These are phyloP conservation scores for Neopestalotiopsis sp. DNA, from an alignment of 2,329 filamentous ascomycete genomes.

Conservation along the genomic window DNA sequence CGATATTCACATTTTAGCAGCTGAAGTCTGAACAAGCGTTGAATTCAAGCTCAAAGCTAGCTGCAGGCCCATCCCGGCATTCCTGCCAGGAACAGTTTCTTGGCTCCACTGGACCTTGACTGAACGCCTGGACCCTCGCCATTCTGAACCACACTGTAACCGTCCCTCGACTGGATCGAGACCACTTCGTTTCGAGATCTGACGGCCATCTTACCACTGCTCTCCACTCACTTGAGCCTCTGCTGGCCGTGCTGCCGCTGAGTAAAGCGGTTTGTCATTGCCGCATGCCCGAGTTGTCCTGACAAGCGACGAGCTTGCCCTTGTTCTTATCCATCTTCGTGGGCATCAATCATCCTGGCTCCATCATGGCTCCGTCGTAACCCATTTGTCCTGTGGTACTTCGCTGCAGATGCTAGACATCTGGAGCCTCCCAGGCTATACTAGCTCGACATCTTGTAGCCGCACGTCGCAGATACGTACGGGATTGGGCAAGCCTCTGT, in stretches of 20 bases:
- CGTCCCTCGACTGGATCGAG: constrained; percentile 19
- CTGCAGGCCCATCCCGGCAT: constrained; percentile 12
- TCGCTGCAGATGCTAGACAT: constrained; percentile 12
- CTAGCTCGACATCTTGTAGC: constrained; percentile 8
- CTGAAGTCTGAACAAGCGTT: constrained; percentile 13
- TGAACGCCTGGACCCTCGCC: constrained; percentile 9
- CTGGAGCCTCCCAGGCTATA: not conserved
- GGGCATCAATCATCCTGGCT: constrained; percentile 1
- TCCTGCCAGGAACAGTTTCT: constrained; percentile 7
- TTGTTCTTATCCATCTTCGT: not conserved
- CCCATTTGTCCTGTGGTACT: constrained; percentile 5
- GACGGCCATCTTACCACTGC: constrained; percentile 14
- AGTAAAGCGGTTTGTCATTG: not conserved
- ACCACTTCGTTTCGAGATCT: constrained; percentile 22
- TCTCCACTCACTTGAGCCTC: not conserved
- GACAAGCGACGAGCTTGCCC: not conserved
- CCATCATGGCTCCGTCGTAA: not conserved
- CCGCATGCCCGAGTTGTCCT: not conserved
- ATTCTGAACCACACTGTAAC: constrained; percentile 21
- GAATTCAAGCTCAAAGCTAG: not conserved
- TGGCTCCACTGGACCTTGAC: constrained; percentile 6
- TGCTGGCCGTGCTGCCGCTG: not conserved
- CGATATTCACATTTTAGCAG: not conserved
- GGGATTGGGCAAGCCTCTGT: constrained; percentile 11
- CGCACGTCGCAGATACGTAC: constrained; percentile 21